Evolutionary conservation across 345 rosid species (phyloP), one percentile per base, ranked within the genome.

Genomic region (Aegle marmelos): DNA sequence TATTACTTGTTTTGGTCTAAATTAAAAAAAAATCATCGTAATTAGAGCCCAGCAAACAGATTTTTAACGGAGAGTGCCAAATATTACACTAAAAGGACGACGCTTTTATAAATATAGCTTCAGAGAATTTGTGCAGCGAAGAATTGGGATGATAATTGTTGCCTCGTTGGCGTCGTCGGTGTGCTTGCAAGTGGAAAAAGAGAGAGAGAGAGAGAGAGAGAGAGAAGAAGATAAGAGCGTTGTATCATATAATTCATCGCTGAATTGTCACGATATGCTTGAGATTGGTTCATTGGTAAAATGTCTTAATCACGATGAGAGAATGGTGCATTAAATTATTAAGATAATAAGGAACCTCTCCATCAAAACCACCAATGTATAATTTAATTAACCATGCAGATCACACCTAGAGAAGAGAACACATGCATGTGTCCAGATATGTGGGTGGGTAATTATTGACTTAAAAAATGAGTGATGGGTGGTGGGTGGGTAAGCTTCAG

Each of bases 291-390:
- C 58, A 60, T 57, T 66, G 73, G 82, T 78, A 68, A 41, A 56
- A 54, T 77, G 81, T 79, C 85, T 22, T 59, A 70, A 76, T 82
- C 85, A 58, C 72, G 70, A 48, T 63, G 53, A 61, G 5, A 57
- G 10, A 63, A 17, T 10, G 17, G 64, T 53, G 41, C 39, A 54
- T 13, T 22, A 50, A 57, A 59, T 73, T 56, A 27, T 36, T 41
- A 64, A 78, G 3, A 53, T 72, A 28, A 39, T 2, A 76, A 45
- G 50, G 30, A 16, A 76, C 72, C 17, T 24, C 17, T 63, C 48
- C 37, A 25, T 54, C 45, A 66, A 37, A 66, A 53, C 34, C 79
- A 64, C 57, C 21, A 27, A 17, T 39, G n/a, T n/a, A 21, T 57
- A 3, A 37, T 16, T 34, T 56, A 65, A 68, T 48, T 28, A 76